phyloP scores from a whole-genome alignment of 805 yeast genomes.

The Barnettozyma wickerhamii region DNA sequence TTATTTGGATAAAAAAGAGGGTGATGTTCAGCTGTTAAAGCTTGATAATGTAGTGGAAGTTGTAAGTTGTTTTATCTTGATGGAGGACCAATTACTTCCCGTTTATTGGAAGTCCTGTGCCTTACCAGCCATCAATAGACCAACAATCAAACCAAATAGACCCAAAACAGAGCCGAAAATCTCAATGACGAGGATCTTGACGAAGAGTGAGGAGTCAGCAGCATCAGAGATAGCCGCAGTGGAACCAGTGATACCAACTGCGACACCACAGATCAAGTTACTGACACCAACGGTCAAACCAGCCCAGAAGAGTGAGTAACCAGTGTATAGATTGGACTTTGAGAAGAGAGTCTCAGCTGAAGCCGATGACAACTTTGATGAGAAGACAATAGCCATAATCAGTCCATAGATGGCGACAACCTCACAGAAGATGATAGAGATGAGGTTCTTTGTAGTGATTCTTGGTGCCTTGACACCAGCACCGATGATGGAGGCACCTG shows the following conservation, averaged over 20 bases:
- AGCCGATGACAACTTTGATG: conserved; percentile 78
- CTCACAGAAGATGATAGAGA: conserved; percentile 96
- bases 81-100: no score
- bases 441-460: conserved; percentile 94
- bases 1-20: neutral
- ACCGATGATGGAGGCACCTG: conserved; percentile 92
- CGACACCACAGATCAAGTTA: conserved; percentile 92
- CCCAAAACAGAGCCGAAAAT: conserved; percentile 97
- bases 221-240: conserved; percentile 99
- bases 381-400: conserved; percentile 95
- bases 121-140: conserved; percentile 93
- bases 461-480: conserved; percentile 98
- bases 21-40: no score
- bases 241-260: conserved; percentile 96
- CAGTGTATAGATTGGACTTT: conserved; percentile 88
- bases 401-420: conserved; percentile 98
- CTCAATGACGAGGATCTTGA: conserved; percentile 93
- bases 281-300: conserved; percentile 93
- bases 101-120: conserved; percentile 75
- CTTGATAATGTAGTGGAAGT: no score
- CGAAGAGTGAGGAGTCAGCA: conserved; percentile 92
- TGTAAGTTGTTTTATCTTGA: no score
- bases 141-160: conserved; percentile 92
- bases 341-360: conserved; percentile 58
- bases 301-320: conserved; percentile 96